Percentiles rank a stretch among this genome's conserved stretches.
phyloP scores from a whole-genome alignment of 352 stramenopile genomes.

The Ochromonadaceae sp. region DNA sequence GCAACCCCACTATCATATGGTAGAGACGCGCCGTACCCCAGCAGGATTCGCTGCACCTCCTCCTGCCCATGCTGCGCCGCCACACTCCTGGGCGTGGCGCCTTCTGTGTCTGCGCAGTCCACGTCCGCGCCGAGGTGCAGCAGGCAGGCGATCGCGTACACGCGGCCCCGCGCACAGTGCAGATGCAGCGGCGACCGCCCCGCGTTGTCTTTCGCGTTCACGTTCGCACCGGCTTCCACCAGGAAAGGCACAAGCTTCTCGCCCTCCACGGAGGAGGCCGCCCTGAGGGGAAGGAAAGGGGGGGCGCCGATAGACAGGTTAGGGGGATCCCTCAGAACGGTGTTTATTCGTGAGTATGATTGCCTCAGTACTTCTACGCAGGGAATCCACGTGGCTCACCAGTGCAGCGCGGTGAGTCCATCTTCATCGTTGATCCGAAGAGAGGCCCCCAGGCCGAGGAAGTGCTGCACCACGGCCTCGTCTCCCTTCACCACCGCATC shows the following conservation, averaged over 20 bases:
- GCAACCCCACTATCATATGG: too few species aligned
- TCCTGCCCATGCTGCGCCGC: too few species aligned
- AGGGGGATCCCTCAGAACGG: too few species aligned
- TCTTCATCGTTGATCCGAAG: not conserved
- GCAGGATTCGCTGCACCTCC: too few species aligned
- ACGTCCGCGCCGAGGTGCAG: conserved; percentile 7
- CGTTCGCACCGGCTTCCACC: not conserved
- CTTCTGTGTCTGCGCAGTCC: too few species aligned
- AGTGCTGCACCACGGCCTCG: not conserved
- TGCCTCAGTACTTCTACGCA: too few species aligned
- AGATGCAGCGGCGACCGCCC: conserved; percentile 2
- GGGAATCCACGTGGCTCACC: too few species aligned
- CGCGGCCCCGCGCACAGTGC: not conserved
- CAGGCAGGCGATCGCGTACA: not conserved
- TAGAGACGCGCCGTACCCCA: too few species aligned
- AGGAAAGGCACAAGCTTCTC: not conserved
- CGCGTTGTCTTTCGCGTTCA: conserved; percentile 9
- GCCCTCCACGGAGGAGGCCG: not conserved
- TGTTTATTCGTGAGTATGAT: too few species aligned
- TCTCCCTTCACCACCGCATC: conserved; percentile 14
- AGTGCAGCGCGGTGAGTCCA: not conserved
- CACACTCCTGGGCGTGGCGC: too few species aligned
- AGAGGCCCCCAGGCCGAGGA: not conserved
- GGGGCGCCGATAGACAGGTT: too few species aligned
- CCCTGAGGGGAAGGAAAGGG: too few species aligned